Percentiles rank a stretch among this genome's conserved stretches.
Evolutionary conservation across 768 basidiomycete species (phyloP).

Genomic region (Suillus bovinus): DNA sequence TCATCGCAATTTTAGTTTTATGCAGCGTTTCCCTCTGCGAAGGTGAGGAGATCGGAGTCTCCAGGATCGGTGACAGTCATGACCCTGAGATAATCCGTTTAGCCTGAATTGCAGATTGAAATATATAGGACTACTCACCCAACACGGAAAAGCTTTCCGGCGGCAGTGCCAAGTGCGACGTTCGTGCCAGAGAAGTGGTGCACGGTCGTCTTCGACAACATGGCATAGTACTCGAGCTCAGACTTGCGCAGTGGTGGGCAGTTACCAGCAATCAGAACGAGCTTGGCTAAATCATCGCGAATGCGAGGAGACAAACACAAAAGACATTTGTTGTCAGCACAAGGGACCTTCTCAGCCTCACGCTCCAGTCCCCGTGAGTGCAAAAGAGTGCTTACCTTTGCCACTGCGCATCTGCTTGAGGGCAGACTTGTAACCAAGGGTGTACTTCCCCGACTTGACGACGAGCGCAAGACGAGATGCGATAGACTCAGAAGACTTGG

Average conservation of each 20-base stretch:
- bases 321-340: conserved; percentile 52
- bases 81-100: conserved; percentile 54
- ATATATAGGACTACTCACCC: conserved; percentile 52
- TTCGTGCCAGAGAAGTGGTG: conserved; percentile 99
- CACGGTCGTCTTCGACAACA: conserved; percentile 98
- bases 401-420: conserved; percentile 98
- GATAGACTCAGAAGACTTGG: conserved; percentile 94
- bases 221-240: conserved; percentile 99
- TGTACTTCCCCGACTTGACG: conserved; percentile 98
- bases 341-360: conserved; percentile 99
- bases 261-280: conserved; percentile 97
- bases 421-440: conserved; percentile 96
- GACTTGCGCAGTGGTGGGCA: conserved; percentile 99
- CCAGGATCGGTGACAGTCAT: conserved; percentile 97
- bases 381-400: conserved; percentile 76
- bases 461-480: conserved; percentile 90
- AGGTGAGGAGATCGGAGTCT: conserved; percentile 92
- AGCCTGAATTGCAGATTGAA: not conserved
- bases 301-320: conserved; percentile 18
- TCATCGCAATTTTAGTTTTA: no score
- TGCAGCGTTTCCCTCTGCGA: conserved; percentile 58
- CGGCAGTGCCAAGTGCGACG: conserved; percentile 97
- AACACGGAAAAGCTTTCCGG: conserved; percentile 98
- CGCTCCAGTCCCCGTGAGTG: conserved; percentile 92
- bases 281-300: conserved; percentile 69